Evolutionary conservation across 371 early-diverging fungal genomes (phyloP).

Genomic region (Rhizomucor miehei): DNA sequence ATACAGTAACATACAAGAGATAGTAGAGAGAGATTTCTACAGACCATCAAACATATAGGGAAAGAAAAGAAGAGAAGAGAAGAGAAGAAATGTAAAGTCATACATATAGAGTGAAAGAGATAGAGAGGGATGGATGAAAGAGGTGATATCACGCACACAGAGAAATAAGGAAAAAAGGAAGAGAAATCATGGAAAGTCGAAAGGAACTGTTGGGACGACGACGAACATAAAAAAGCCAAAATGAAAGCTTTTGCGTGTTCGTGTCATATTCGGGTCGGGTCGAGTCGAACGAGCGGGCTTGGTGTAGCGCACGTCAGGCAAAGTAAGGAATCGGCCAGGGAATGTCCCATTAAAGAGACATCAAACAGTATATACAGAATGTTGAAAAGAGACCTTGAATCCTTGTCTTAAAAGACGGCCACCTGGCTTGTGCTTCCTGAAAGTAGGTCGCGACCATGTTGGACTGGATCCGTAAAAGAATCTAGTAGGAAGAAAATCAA

Average conservation of each 20-base stretch:
- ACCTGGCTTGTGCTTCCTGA: neutral
- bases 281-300: neutral
- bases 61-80: slow-evolving; percentile 13
- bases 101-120: neutral
- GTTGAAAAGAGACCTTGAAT: neutral
- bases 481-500: no score
- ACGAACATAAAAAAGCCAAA: no score
- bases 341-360: neutral
- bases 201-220: neutral
- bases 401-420: neutral
- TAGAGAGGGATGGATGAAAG: slow-evolving; percentile 9
- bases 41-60: slow-evolving; percentile 11
- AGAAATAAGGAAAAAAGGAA: neutral
- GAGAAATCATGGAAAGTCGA: neutral
- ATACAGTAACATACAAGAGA: slow-evolving; percentile 8
- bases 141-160: neutral
- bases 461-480: no score
- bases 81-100: slow-evolving; percentile 13
- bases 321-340: slow-evolving; percentile 1
- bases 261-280: no score
- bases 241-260: neutral
- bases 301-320: slow-evolving; percentile 1
- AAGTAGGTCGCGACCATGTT: no score
- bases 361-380: no score
- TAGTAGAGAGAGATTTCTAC: slow-evolving; percentile 1